A percentile compares a stretch with the other conserved stretches of the same genome.
Conservation (phyloP, 1,284 basidiomycete genomes). For the Trichosporon coremiiforme region DNA sequence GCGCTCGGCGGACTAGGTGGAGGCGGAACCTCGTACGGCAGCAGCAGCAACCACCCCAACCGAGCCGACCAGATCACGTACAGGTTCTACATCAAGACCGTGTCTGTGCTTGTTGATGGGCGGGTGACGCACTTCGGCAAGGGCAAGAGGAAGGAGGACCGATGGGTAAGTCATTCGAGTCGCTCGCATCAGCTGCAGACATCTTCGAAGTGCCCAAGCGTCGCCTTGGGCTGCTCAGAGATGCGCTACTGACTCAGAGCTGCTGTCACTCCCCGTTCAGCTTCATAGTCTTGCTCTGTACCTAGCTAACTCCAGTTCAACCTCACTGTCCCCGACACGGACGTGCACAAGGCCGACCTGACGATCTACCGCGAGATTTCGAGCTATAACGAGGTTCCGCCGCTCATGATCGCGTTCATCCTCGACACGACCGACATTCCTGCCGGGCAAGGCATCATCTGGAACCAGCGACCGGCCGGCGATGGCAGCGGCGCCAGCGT, state of each 20-base stretch:
- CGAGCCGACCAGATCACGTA: constrained; percentile 53
- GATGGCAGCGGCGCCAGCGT: constrained; percentile 24
- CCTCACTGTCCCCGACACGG: constrained; percentile 49
- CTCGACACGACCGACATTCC: constrained; percentile 54
- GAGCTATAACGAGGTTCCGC: constrained; percentile 44
- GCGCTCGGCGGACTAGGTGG: constrained; percentile 4
- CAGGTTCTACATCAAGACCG: constrained; percentile 55
- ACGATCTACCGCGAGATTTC: constrained; percentile 49
- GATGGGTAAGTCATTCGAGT: constrained; percentile 46
- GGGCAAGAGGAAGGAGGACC: constrained; percentile 49
- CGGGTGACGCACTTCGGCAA: constrained; percentile 48
- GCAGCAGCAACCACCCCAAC: constrained; percentile 21
- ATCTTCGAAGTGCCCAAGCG: neutral
- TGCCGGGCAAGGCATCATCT: constrained; percentile 47
- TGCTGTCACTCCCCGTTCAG: neutral
- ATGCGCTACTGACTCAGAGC: neutral
- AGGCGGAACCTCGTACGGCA: constrained; percentile 8
- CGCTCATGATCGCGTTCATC: constrained; percentile 53
- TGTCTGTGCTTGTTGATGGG: constrained; percentile 51
- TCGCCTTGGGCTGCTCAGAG: neutral
- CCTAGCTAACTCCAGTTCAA: constrained; percentile 47
- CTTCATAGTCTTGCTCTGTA: neutral
- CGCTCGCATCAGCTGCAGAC: neutral
- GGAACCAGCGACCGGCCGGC: constrained; percentile 35
- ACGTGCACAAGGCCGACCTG: constrained; percentile 51